A percentile compares a stretch with the other conserved stretches of the same genome.
phyloP scores from a whole-genome alignment of 2,329 filamentous ascomycete species.

The Aspergillus viridinutans region DNA sequence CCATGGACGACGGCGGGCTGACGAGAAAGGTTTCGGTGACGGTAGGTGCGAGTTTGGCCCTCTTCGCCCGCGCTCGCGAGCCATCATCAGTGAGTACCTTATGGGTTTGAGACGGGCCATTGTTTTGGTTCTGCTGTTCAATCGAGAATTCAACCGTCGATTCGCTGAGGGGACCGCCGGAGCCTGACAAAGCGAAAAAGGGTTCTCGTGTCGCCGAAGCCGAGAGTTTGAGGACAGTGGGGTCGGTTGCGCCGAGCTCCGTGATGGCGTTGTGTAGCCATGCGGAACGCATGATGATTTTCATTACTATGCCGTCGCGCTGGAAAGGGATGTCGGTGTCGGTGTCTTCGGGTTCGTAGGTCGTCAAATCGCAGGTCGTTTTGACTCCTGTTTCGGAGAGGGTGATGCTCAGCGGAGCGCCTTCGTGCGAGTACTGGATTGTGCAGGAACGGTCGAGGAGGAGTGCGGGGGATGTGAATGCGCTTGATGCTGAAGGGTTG shows the following conservation, averaged over 20 bases:
- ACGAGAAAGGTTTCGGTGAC: constrained; percentile 51
- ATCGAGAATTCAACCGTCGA: constrained; percentile 58
- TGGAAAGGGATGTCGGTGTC: constrained; percentile 71
- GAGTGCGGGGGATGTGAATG: constrained; percentile 77
- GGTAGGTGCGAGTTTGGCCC: constrained; percentile 37
- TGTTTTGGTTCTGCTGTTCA: constrained; percentile 32
- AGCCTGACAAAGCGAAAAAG: constrained; percentile 69
- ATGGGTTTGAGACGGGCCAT: constrained; percentile 21
- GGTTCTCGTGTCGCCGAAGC: constrained; percentile 59
- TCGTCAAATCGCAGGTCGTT: constrained; percentile 84
- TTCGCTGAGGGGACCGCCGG: constrained; percentile 55
- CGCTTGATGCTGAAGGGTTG: constrained; percentile 53
- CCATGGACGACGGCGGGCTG: constrained; percentile 53
- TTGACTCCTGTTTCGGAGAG: constrained; percentile 82
- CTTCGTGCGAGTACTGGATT: constrained; percentile 69
- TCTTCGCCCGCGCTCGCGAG: constrained; percentile 28
- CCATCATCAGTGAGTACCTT: constrained; percentile 36
- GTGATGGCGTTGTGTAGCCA: constrained; percentile 50
- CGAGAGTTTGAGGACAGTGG: constrained; percentile 65
- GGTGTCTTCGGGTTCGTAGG: constrained; percentile 69
- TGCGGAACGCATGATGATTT: constrained; percentile 80
- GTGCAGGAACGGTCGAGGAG: constrained; percentile 83
- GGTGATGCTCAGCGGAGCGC: constrained; percentile 76
- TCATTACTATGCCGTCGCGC: constrained; percentile 73
- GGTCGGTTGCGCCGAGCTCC: constrained; percentile 61